A percentile compares a stretch with the other conserved stretches of the same genome.
These are phyloP conservation scores for Kwoniella europaea DNA, from an alignment of 768 basidiomycete genomes.

Conservation along the genomic window DNA sequence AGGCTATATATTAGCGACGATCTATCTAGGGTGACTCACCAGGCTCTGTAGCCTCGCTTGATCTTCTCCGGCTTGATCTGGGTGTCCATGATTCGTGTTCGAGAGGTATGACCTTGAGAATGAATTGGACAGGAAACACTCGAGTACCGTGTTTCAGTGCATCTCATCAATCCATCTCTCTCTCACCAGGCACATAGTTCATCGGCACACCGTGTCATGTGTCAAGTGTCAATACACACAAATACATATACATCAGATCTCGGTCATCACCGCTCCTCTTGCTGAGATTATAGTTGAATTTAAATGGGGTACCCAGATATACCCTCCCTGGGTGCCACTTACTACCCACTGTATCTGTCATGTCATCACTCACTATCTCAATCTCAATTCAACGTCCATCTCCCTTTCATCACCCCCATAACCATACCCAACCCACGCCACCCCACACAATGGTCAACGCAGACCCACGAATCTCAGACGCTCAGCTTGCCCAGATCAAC, in stretches of 20 bases:
- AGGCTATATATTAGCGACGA: conserved; percentile 24
- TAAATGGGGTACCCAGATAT: too few relatives aligned
- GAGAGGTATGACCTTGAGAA: too few relatives aligned
- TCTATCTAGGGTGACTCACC: conserved; percentile 31
- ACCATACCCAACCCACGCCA: conserved; percentile 12
- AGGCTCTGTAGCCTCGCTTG: conserved; percentile 46
- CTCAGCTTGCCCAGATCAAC: conserved; percentile 54
- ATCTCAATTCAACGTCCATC: background rate
- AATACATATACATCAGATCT: too few relatives aligned
- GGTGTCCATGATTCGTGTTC: background rate
- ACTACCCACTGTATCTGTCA: background rate
- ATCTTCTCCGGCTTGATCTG: conserved; percentile 24
- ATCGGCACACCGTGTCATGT: too few relatives aligned
- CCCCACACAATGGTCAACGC: conserved; percentile 24
- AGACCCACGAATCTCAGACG: conserved; percentile 45
- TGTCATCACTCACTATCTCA: background rate
- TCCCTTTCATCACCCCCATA: background rate
- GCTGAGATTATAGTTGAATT: too few relatives aligned
- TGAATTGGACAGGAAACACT: too few relatives aligned
- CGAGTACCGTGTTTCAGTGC: too few relatives aligned
- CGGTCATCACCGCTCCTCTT: too few relatives aligned
- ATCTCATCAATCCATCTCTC: too few relatives aligned
- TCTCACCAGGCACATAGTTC: too few relatives aligned
- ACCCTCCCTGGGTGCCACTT: background rate
- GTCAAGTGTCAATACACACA: too few relatives aligned